Base-by-base conservation (phyloP, 192 early-diverging fungal species). In the Gamsiella multidivaricata region DNA sequence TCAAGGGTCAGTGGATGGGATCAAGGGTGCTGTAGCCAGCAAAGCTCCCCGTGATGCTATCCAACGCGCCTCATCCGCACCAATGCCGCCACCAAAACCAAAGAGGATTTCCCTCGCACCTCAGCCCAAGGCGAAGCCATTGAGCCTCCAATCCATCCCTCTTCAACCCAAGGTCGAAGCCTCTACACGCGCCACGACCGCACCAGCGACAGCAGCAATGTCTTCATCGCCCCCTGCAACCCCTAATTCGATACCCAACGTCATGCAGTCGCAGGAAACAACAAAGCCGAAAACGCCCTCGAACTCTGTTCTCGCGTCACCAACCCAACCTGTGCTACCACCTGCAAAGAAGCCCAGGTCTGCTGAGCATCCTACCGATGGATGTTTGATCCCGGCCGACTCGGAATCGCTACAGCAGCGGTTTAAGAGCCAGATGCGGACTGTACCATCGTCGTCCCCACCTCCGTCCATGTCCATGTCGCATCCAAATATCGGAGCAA, bases 81-180 rank as follows among this genome's bases (percentile, higher is more conserved):
- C 69, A 5, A 26, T 26, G 1, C 74, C 74, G 3, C 74, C 74
- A 14, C 74, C 74, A 22, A 78, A 78, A 29, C 74, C 74, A 20
- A 78, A 78, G 54, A 49, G 74, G 32, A 78, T 78, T 14, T 78
- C 74, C 0, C 65, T 63, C 14, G 54, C 65, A 22, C 74, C 74
- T 25, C 65, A 64, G 33, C 74, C 74, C 14, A 68, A 69, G 23
- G 74, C 74, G 29, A 78, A 78, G 54, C 74, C 74, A 25, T 62
- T 57, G 54, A 68, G 39, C 15, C 49, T 78, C 0, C 65, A 78
- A 26, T 62, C 74, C 1, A 23, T 43, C 3, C 65, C 74, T 1
- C 20, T 78, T n/a, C 65, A 54, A 28, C 32, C 52, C 18, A 78
- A 62, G 43, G 23, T 25, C 3, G 74, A 78, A 23, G 25, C 43